These are phyloP conservation scores for Leishmania turanica DNA, from an alignment of 208 protist genomes.

Conservation along the genomic window DNA sequence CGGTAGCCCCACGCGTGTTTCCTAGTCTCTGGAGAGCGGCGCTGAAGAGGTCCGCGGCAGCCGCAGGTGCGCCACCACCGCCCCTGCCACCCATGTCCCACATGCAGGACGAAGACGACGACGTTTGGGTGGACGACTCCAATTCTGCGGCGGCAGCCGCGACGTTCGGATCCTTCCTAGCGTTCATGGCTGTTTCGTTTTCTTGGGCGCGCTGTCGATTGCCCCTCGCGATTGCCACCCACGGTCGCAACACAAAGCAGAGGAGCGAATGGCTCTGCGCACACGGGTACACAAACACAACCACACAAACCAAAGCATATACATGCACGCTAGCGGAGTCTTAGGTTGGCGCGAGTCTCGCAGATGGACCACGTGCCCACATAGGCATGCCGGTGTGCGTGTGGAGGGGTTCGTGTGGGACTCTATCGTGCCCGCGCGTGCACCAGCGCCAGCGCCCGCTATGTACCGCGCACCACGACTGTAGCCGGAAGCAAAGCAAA, in stretches of 20 bases:
- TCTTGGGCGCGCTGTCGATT: not conserved
- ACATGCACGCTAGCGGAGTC: not conserved
- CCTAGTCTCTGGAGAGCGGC: constrained; percentile 9
- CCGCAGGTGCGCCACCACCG: not conserved
- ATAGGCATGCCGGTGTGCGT: not conserved
- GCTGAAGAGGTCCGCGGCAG: constrained; percentile 5
- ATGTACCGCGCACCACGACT: not conserved
- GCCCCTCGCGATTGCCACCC: not conserved
- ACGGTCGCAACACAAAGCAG: not conserved
- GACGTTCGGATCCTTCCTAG: not conserved
- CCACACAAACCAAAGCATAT: not conserved
- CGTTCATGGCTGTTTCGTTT: not conserved
- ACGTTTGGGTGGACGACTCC: not conserved
- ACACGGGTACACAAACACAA: not conserved
- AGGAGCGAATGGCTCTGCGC: not conserved
- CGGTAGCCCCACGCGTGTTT: not conserved
- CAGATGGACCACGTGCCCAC: not conserved
- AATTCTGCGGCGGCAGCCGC: not conserved
- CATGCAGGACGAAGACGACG: constrained; percentile 1
- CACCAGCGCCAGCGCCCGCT: not conserved
- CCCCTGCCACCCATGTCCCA: not conserved
- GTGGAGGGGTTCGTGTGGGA: not conserved
- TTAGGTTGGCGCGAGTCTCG: not conserved
- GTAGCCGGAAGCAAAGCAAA: not conserved
- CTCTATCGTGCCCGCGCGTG: not conserved